These are phyloP conservation scores for Beauveria varroae DNA, from an alignment of 2,329 filamentous ascomycete species.

Conservation along the genomic window DNA sequence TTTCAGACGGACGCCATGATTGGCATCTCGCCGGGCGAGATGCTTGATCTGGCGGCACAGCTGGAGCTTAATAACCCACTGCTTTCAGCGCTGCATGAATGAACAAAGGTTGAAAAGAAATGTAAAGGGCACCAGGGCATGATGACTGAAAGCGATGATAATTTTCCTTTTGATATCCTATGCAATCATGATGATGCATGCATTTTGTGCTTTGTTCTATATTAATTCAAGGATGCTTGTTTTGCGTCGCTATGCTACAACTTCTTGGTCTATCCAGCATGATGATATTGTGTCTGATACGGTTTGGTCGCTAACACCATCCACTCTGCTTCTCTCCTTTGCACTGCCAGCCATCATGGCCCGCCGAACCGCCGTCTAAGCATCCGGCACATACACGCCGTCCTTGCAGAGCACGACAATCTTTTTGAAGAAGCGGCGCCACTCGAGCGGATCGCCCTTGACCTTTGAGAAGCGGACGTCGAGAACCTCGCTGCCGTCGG, in stretches of 20 bases:
- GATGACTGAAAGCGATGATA: not conserved
- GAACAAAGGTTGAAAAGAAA: too few relatives aligned
- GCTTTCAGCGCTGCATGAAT: conserved; percentile 7
- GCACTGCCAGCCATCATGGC: not conserved
- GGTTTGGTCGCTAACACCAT: not conserved
- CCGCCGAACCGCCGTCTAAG: conserved; percentile 22
- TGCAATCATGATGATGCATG: conserved; percentile 2
- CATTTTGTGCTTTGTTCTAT: not conserved
- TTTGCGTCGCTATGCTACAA: conserved; percentile 5
- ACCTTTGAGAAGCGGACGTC: conserved; percentile 90
- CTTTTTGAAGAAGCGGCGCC: conserved; percentile 95
- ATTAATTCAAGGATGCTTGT: not conserved
- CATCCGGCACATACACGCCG: conserved; percentile 55
- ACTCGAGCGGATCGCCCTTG: conserved; percentile 93
- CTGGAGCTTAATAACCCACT: conserved; percentile 16
- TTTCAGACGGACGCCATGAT: conserved; percentile 25
- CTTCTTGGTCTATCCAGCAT: conserved; percentile 7
- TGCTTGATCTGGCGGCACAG: conserved; percentile 24
- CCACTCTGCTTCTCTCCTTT: not conserved
- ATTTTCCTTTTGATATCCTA: not conserved
- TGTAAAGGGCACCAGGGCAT: not conserved
- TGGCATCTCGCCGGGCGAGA: conserved; percentile 23
- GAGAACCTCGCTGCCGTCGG: conserved; percentile 53
- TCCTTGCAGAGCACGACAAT: conserved; percentile 84
- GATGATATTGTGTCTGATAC: conserved; percentile 6